Evolutionary conservation across 2,329 filamentous ascomycete genomes (phyloP), one percentile per base, ranked within the genome.

Genomic region (Byssochlamys sp.): DNA sequence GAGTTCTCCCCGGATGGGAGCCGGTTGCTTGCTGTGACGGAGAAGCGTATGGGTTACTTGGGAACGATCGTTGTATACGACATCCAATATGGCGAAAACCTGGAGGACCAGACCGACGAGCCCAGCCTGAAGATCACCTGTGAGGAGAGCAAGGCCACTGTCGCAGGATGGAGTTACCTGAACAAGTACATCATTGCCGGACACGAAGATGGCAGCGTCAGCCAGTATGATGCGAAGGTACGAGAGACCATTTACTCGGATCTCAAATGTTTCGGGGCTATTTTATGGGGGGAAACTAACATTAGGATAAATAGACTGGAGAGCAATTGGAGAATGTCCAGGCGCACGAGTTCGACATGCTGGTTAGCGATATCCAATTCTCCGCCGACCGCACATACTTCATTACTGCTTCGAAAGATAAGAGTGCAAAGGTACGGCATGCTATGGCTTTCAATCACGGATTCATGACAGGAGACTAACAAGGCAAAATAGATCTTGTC

Each of bases 401-500:
- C 80, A 94, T 99, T 80, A 99, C 94, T 59, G 88, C 94, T 58
- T 94, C 88, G 71, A 97, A 96, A 81, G 94, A 99, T 82, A 99
- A 99, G 84, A 88, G 89, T 52, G 88, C 94, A 65, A 96, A 95
- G 83, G 87, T 89, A 79, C 35, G 11, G 7, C 29, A 31, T 31
- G 11, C 74, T 58, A 28, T 45, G 26, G 25, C 53, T 27, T 3
- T 59, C 50, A 51, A 33, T 14, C 28, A 27, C 12, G 24, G 25
- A 25, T 25, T 29, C 6, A 51, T 33, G 3, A 12, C 33, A 25
- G 29, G 27, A 48, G 29, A 28, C 35, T 59, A 29, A 55, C 19
- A 51, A 39, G 14, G 29, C 2, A 50, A 52, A 5, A 14, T 62
- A 87, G 86, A 86, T 97, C 67, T 81, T 96, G 72, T 87, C 91